A percentile compares a stretch with the other conserved stretches of the same genome.
Conservation (phyloP, 305 asterid species). For the Rubia peregrina region DNA sequence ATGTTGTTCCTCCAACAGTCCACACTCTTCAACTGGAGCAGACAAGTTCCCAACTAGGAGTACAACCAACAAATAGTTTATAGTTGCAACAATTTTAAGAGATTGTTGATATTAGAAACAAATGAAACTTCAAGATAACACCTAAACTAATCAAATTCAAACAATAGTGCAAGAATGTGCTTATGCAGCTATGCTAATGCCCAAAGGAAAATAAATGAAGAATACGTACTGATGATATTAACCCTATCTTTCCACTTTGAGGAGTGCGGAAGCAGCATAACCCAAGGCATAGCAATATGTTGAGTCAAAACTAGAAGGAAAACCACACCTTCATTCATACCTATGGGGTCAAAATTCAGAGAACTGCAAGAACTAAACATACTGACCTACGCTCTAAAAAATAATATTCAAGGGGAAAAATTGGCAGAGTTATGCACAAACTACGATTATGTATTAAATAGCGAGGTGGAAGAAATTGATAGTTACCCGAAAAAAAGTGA, state of each 20-base stretch:
- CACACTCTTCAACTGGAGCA: conserved; percentile 86
- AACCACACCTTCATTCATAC: conserved; percentile 92
- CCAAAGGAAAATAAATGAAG: not conserved
- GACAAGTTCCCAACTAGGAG: conserved; percentile 55
- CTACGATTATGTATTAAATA: not conserved
- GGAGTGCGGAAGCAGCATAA: conserved; percentile 83
- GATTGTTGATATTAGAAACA: not conserved
- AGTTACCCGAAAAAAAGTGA: conserved; percentile 91
- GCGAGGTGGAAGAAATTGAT: not conserved
- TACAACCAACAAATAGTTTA: conserved; percentile 9
- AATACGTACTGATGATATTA: conserved; percentile 78
- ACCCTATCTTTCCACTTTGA: conserved; percentile 83
- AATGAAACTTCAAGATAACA: not conserved
- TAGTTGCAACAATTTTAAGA: not conserved
- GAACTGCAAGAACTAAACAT: conserved; percentile 9
- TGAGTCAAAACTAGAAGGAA: conserved; percentile 92
- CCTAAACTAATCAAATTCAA: not conserved
- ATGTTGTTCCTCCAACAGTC: conserved; percentile 93
- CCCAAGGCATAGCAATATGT: conserved; percentile 92
- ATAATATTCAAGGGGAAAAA: not conserved
- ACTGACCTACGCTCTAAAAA: not conserved
- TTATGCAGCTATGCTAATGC: not conserved
- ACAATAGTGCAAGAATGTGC: not conserved
- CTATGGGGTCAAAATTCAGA: conserved; percentile 31
- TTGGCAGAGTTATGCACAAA: not conserved